Percentiles rank a stretch among this genome's conserved stretches.
Conservation (phyloP, 306 rosid species). For the Spatholobus suberectus region DNA sequence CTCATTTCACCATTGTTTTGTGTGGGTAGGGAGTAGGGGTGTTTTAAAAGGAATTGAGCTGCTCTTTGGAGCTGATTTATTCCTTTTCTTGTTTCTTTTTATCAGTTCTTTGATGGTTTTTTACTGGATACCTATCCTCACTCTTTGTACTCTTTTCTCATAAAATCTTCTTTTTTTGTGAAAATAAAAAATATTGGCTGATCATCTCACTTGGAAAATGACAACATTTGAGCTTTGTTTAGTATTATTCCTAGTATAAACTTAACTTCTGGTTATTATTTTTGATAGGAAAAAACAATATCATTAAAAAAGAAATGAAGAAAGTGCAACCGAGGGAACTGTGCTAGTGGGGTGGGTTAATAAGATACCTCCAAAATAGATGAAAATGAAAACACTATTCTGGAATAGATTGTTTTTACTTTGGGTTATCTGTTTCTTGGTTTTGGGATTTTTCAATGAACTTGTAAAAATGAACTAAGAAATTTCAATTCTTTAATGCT, state of each 20-base stretch:
- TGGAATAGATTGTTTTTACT: constrained; percentile 1
- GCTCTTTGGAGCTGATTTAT: not conserved
- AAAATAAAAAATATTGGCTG: not conserved
- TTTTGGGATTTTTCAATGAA: constrained; percentile 23
- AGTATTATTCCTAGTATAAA: not conserved
- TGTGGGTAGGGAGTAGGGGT: no score
- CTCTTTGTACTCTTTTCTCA: not conserved
- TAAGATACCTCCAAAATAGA: constrained; percentile 1
- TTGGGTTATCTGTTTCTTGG: not conserved
- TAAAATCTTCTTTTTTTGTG: no score
- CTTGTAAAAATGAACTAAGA: constrained; percentile 10
- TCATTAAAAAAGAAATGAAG: not conserved
- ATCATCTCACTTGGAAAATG: not conserved
- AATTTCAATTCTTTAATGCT: not conserved
- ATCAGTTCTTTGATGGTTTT: not conserved
- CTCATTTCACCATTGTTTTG: no score
- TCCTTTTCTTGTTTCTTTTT: not conserved
- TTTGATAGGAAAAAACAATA: not conserved
- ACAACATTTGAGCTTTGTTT: not conserved
- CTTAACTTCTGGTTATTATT: not conserved
- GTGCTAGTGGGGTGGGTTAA: not conserved
- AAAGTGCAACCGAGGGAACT: not conserved
- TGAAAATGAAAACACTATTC: not conserved
- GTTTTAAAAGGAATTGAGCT: no score
- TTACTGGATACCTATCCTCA: not conserved